Evolutionary conservation across 2,329 filamentous ascomycete species (phyloP).

Genomic region (Epichloe coenophiala): DNA sequence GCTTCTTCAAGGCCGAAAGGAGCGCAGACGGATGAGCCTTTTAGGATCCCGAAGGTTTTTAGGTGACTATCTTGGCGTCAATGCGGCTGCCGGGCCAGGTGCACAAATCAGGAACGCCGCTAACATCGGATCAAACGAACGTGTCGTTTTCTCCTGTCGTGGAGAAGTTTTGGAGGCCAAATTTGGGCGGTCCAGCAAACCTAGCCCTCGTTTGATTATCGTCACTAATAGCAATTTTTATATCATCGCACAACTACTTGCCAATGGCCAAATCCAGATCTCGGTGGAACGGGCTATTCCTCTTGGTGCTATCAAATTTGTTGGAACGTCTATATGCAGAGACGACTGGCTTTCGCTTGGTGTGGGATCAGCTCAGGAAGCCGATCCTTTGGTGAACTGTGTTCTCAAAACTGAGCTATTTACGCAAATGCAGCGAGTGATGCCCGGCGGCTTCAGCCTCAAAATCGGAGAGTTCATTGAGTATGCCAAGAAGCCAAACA

Average conservation of each 20-base stretch:
- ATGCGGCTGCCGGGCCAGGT: constrained; percentile 65
- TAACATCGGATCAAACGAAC: constrained; percentile 58
- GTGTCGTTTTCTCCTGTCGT: constrained; percentile 77
- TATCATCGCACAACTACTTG: constrained; percentile 70
- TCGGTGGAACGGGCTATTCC: constrained; percentile 69
- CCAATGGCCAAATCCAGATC: constrained; percentile 72
- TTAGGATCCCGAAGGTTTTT: constrained; percentile 84
- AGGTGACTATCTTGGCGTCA: constrained; percentile 87
- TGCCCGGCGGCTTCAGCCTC: constrained; percentile 68
- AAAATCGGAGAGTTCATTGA: constrained; percentile 77
- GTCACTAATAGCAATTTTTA: constrained; percentile 81
- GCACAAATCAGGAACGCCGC: constrained; percentile 66
- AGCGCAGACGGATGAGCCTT: constrained; percentile 80
- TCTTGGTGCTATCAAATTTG: constrained; percentile 75
- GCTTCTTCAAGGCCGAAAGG: constrained; percentile 73
- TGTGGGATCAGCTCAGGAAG: constrained; percentile 76
- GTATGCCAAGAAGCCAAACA: constrained; percentile 96
- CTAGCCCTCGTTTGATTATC: constrained; percentile 71
- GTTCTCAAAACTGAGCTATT: constrained; percentile 96
- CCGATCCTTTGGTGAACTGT: constrained; percentile 88
- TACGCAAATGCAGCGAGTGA: constrained; percentile 70
- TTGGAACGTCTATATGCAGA: constrained; percentile 66
- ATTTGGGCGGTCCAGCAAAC: constrained; percentile 91
- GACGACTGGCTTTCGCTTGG: constrained; percentile 97
- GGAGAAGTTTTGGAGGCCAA: constrained; percentile 86